These are phyloP conservation scores for Chytriomyces confervae DNA, from an alignment of 192 early-diverging fungal genomes.

Conservation along the genomic window DNA sequence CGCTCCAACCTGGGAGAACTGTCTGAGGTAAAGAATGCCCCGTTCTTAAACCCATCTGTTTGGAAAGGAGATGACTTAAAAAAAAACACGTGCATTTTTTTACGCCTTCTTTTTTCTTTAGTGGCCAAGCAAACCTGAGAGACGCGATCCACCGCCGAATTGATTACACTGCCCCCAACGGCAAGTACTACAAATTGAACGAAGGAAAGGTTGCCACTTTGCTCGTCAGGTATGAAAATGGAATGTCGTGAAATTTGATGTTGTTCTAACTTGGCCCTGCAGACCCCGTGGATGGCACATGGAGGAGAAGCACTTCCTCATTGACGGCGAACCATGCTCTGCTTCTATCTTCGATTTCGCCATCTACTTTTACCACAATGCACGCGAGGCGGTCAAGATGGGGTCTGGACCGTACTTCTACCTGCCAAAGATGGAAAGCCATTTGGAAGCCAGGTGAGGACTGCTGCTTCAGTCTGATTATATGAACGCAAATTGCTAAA, in stretches of 20 bases:
- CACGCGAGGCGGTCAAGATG: constrained; percentile 74
- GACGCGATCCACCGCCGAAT: constrained; percentile 91
- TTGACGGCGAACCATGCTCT: constrained; percentile 91
- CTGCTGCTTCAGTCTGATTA: neutral
- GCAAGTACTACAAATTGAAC: constrained; percentile 92
- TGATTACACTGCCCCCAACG: constrained; percentile 83
- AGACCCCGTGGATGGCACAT: constrained; percentile 99
- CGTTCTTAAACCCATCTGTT: neutral
- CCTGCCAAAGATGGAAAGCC: constrained; percentile 98
- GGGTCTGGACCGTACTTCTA: constrained; percentile 99
- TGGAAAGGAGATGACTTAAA: neutral
- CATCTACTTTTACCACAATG: constrained; percentile 99
- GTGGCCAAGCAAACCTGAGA: constrained; percentile 92
- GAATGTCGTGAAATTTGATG: neutral
- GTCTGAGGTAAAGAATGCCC: constrained; percentile 9
- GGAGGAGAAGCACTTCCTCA: constrained; percentile 92
- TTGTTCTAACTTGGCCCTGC: neutral
- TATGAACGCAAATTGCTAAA: neutral
- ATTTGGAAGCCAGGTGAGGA: constrained; percentile 81
- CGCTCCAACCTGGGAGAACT: constrained; percentile 96
- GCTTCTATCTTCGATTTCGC: constrained; percentile 99
- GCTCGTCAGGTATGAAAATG: constrained; percentile 71
- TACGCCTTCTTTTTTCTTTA: constrained; percentile 43
- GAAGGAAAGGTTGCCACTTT: constrained; percentile 90
- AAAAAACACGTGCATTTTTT: neutral